Percentiles rank a stretch among this genome's conserved stretches.
These are phyloP conservation scores for Rhodotorula babjevae DNA, from an alignment of 768 basidiomycete species.

Conservation along the genomic window DNA sequence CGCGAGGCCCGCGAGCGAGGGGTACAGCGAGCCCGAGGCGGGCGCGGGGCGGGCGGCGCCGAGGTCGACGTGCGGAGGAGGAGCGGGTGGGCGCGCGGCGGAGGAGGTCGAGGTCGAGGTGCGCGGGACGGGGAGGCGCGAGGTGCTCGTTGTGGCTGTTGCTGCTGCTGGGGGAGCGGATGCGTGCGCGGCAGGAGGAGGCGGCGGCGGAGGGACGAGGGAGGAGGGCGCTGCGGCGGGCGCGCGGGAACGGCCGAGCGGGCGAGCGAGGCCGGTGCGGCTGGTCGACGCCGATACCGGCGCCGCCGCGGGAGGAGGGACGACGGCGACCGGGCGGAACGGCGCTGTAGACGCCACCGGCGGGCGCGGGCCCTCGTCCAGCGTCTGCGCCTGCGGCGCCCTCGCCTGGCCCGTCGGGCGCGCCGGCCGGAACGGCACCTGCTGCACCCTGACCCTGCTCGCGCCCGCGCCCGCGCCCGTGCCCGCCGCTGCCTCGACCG, in stretches of 20 bases:
- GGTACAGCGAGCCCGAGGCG: slow-evolving; percentile 11
- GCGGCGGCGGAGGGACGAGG: not conserved
- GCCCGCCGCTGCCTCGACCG: not conserved
- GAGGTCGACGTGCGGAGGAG: not conserved
- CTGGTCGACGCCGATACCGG: too few species aligned
- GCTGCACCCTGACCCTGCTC: not conserved
- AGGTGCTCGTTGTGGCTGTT: not conserved
- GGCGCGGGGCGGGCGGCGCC: too few species aligned
- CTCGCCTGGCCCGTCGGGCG: not conserved
- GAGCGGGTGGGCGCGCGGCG: not conserved
- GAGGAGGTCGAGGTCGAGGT: not conserved
- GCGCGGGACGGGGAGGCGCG: slow-evolving; percentile 1
- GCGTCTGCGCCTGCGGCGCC: not conserved
- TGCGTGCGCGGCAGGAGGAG: too few species aligned
- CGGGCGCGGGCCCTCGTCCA: not conserved
- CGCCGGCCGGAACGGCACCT: not conserved
- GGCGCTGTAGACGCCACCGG: slow-evolving; percentile 12
- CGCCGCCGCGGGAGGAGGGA: not conserved
- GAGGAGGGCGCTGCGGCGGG: not conserved
- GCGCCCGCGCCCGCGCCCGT: too few species aligned
- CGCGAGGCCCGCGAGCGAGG: slow-evolving; percentile 13
- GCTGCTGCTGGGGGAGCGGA: too few species aligned
- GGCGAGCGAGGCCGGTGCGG: not conserved
- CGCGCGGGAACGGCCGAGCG: not conserved
- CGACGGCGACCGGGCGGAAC: slow-evolving; percentile 13